phyloP scores from a whole-genome alignment of 2,329 filamentous ascomycete genomes.

The Alternaria incomplexa region DNA sequence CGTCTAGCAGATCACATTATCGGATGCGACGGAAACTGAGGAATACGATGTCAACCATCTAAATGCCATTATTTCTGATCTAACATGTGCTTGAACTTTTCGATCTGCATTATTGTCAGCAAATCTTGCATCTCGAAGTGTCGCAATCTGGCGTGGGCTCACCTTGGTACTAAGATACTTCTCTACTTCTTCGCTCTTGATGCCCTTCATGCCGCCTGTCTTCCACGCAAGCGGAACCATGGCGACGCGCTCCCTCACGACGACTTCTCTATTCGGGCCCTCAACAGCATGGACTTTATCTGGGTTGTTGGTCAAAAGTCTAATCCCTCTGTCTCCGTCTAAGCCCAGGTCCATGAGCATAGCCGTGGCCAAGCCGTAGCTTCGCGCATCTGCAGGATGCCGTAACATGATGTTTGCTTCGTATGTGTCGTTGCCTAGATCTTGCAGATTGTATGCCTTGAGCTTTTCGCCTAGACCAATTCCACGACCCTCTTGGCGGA shows the following conservation, averaged over 20 bases:
- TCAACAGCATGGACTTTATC: constrained; percentile 96
- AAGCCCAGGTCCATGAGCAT: constrained; percentile 87
- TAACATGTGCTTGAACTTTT: constrained; percentile 62
- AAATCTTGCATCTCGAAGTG: constrained; percentile 7
- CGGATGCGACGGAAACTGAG: not conserved
- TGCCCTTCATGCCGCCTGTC: constrained; percentile 75
- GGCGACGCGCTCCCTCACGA: constrained; percentile 86
- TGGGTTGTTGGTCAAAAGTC: constrained; percentile 93
- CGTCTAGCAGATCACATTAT: not conserved
- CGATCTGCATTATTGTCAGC: constrained; percentile 49
- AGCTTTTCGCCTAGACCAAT: constrained; percentile 95
- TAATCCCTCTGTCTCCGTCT: constrained; percentile 71
- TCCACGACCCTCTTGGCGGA: constrained; percentile 93
- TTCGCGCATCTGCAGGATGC: constrained; percentile 92
- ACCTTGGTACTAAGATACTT: constrained; percentile 96
- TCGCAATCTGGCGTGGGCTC: constrained; percentile 32
- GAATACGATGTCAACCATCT: not conserved
- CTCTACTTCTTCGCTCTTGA: constrained; percentile 86
- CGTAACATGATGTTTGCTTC: constrained; percentile 90
- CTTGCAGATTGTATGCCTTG: constrained; percentile 97
- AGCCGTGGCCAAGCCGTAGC: constrained; percentile 94
- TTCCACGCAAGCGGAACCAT: constrained; percentile 98
- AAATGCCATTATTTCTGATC: constrained; percentile 20
- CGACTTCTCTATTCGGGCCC: constrained; percentile 84
- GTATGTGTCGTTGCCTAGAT: constrained; percentile 95